These are phyloP conservation scores for Rhizopogon rudus DNA, from an alignment of 768 basidiomycete genomes.

Conservation along the genomic window DNA sequence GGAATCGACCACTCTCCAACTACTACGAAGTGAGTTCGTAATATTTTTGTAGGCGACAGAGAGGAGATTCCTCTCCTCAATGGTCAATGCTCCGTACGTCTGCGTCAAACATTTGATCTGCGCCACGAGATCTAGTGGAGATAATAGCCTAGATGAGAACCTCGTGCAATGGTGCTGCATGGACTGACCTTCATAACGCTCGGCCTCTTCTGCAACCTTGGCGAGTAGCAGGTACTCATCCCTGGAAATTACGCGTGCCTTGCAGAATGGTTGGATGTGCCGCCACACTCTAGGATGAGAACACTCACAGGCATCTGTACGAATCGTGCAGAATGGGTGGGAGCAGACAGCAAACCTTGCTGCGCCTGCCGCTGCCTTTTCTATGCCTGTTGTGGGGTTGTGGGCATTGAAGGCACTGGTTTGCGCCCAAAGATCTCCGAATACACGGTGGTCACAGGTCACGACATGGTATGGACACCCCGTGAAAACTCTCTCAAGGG, in stretches of 20 bases:
- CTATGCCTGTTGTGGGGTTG: constrained; percentile 22
- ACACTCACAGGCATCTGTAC: constrained; percentile 25
- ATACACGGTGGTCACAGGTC: constrained; percentile 9
- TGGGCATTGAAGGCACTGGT: constrained; percentile 20
- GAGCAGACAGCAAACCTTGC: background rate
- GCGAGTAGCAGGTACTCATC: constrained; percentile 56
- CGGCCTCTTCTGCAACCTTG: constrained; percentile 83
- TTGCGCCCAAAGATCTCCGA: constrained; percentile 7
- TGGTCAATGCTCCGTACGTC: constrained; percentile 62
- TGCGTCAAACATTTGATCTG: constrained; percentile 76
- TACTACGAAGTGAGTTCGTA: constrained; percentile 76
- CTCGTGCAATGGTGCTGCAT: background rate
- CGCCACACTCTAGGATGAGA: background rate
- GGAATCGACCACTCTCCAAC: constrained; percentile 78
- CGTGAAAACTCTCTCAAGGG: constrained; percentile 3
- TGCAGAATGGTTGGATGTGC: constrained; percentile 3
- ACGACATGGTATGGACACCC: background rate
- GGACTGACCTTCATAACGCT: constrained; percentile 75
- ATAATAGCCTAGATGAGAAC: background rate
- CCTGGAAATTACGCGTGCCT: constrained; percentile 29
- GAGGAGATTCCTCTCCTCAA: constrained; percentile 85
- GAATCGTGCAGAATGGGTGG: background rate
- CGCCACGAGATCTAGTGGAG: constrained; percentile 59
- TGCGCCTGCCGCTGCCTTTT: constrained; percentile 18
- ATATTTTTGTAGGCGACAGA: constrained; percentile 91